phyloP scores from a whole-genome alignment of 1,284 basidiomycete genomes.

The Microbotryum lychnidis-dioicae region DNA sequence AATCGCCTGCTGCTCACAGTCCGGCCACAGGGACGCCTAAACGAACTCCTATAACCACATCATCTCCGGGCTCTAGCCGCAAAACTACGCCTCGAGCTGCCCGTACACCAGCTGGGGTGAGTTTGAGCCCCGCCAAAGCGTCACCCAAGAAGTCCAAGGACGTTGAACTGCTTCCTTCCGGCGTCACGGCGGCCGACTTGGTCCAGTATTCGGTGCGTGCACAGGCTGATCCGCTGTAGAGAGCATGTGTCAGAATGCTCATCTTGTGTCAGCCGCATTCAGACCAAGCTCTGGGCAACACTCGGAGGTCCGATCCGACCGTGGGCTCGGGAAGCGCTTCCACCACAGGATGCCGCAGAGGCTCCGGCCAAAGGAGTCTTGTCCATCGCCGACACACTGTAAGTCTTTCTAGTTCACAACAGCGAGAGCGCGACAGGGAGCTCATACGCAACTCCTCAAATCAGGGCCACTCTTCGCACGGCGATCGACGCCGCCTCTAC shows the following conservation, averaged over 20 bases:
- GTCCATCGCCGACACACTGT: neutral
- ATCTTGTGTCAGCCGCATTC: neutral
- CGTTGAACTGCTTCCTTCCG: neutral
- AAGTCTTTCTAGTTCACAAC: neutral
- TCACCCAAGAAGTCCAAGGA: neutral
- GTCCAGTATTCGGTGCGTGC: slow-evolving; percentile 5
- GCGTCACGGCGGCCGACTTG: slow-evolving; percentile 4
- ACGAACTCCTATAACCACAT: too few species aligned
- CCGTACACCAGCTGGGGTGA: neutral
- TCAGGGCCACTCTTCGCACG: slow-evolving; percentile 12
- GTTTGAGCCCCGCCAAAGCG: neutral
- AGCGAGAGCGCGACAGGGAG: too few species aligned
- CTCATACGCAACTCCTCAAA: too few species aligned
- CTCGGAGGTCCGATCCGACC: slow-evolving; percentile 4
- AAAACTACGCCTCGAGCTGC: neutral
- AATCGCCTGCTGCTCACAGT: too few species aligned
- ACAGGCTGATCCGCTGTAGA: neutral
- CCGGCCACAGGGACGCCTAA: too few species aligned
- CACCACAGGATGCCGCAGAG: neutral
- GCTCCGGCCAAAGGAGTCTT: neutral
- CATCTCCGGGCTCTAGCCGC: too few species aligned
- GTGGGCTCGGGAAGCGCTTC: slow-evolving; percentile 4
- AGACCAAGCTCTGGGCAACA: slow-evolving; percentile 4
- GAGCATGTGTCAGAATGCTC: neutral
- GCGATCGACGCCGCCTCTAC: neutral